Percentiles rank a stretch among this genome's conserved stretches.
Evolutionary conservation across 345 rosid species (phyloP).

Genomic region (Aquilaria sinensis): DNA sequence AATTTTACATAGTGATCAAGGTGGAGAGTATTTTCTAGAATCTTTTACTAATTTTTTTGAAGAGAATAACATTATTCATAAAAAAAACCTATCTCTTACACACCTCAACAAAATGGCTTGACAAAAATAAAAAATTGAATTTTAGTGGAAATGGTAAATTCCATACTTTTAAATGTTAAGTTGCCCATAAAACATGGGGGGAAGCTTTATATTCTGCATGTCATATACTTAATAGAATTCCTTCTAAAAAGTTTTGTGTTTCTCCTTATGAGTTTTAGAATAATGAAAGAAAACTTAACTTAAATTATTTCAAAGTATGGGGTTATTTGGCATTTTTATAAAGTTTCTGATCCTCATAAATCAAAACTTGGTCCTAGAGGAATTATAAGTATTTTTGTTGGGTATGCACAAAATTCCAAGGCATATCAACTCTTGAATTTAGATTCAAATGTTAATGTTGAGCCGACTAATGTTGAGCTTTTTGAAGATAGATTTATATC

Average conservation of each 20-base stretch:
- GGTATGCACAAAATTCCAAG: constrained; percentile 1
- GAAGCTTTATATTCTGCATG: neutral
- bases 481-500: neutral
- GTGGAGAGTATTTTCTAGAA: neutral
- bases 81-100: neutral
- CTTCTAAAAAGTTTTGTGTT: neutral
- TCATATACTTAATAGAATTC: constrained; percentile 2
- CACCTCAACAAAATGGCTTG: constrained; percentile 3
- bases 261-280: constrained; percentile 9
- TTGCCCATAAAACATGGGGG: neutral
- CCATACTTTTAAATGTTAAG: neutral
- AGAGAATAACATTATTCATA: neutral
- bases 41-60: neutral
- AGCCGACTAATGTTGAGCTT: neutral
- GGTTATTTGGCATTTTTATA: no score
- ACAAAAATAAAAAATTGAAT: neutral
- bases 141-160: neutral
- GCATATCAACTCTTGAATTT: neutral
- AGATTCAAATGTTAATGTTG: neutral
- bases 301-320: neutral
- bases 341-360: no score
- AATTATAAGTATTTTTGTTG: neutral
- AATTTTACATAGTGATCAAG: no score
- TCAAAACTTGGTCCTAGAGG: neutral
- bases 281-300: neutral